Evolutionary conservation across 768 basidiomycete genomes (phyloP).

Genomic region (Russula vinacea): DNA sequence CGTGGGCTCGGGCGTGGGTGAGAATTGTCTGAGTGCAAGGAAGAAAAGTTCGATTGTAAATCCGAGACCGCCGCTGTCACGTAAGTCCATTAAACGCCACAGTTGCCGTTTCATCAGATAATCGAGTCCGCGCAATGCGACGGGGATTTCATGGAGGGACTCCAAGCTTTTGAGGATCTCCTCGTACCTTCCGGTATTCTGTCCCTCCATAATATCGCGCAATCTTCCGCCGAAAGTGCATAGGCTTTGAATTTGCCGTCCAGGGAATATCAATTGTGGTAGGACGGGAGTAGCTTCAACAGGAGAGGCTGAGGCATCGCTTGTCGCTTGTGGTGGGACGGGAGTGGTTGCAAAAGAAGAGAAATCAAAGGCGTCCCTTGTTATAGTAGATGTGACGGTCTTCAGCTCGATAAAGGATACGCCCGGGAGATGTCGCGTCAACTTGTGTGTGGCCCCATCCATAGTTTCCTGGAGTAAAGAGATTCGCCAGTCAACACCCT

Average conservation of each 20-base stretch:
- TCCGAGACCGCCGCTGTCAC: conserved; percentile 2
- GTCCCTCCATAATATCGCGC: neutral
- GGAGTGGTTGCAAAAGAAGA: neutral
- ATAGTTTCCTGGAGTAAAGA: conserved; percentile 3
- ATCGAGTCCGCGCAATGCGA: neutral
- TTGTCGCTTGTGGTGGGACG: neutral
- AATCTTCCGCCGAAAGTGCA: neutral
- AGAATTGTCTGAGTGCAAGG: conserved; percentile 7
- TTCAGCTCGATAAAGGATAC: conserved; percentile 2
- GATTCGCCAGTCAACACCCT: neutral
- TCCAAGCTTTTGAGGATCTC: neutral
- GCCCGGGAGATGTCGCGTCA: conserved; percentile 16
- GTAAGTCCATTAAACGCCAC: conserved; percentile 16
- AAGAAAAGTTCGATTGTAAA: conserved; percentile 16
- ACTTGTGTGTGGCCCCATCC: neutral
- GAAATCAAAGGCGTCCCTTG: neutral
- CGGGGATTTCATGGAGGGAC: neutral
- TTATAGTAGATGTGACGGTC: neutral
- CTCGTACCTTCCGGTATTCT: neutral
- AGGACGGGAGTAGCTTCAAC: neutral
- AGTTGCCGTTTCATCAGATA: conserved; percentile 7
- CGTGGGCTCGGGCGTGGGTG: too few species aligned
- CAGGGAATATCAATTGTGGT: neutral
- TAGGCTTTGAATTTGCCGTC: neutral
- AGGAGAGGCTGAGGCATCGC: neutral